Evolutionary conservation across 345 rosid species (phyloP), one percentile per base, ranked within the genome.

Genomic region (Brassica carinata): DNA sequence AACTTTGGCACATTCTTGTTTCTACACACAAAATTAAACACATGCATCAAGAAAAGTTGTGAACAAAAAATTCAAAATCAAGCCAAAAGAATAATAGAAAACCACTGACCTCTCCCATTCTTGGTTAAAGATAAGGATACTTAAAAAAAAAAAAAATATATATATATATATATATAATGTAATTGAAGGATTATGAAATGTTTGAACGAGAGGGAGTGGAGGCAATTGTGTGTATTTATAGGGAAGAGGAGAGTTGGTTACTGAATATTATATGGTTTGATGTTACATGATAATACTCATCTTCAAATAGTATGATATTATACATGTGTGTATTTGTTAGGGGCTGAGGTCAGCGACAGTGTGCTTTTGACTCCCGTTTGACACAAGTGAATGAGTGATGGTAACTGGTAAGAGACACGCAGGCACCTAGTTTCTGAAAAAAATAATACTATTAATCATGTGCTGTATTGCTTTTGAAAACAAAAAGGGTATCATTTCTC

Each of bases 21-120:
- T 84, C 74, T 23, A 40, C 48, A 62, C 27, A 40, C 75, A 61
- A 8, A 62, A 29, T 30, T 5, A 69, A 13, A 78, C 40, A 34
- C 40, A 78, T 5, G 33, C 10, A 64, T 58, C 59, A 78, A 65
- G 4, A 38, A 76, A 65, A 29, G 34, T 38, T 7, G 40, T 15
- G 17, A 2, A 11, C 2, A 9, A 27, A 55, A 38, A 3, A 2
- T 29, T 70, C 26, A 62, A 62, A 45, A 27, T 15, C 6, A 68
- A 67, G 15, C 14, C 13, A 57, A 17, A 38, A 13, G 1, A 8
- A 1, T 34, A 34, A 3, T 8, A 19, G 2, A 40, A 7, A 30
- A 3, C 48, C 19, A 84, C 89, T 71, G 19, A 89, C 91, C 26
- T 85, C 92, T 55, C 88, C 91, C 91, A 88, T 87, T 29, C 51